Evolutionary conservation across 2,329 filamentous ascomycete genomes (phyloP).

Genomic region (Fusarium decemcellulare): DNA sequence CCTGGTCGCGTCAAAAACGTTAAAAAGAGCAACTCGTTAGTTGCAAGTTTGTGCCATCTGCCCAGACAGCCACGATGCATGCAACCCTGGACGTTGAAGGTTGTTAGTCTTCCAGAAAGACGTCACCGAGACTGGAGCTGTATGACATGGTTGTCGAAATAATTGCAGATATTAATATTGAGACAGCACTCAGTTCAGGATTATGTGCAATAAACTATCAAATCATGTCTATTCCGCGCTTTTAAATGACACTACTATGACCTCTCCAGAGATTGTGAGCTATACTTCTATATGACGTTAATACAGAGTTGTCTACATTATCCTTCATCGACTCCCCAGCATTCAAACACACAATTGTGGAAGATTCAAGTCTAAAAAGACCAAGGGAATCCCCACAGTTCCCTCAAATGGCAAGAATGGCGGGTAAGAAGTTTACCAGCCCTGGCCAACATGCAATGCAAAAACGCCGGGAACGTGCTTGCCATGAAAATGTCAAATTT

Average conservation of each 20-base stretch:
- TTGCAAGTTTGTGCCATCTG: too few species aligned
- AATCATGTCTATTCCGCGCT: constrained; percentile 39
- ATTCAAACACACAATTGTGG: constrained; percentile 12
- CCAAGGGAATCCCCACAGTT: background rate
- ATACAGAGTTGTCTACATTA: constrained; percentile 42
- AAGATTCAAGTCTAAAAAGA: constrained; percentile 19
- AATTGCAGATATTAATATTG: too few species aligned
- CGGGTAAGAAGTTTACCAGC: background rate
- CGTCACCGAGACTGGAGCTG: too few species aligned
- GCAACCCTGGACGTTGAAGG: too few species aligned
- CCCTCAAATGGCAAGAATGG: background rate
- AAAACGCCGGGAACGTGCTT: background rate
- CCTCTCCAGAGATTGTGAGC: constrained; percentile 28
- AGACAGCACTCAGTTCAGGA: too few species aligned
- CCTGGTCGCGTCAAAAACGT: background rate
- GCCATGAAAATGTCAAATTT: constrained; percentile 2
- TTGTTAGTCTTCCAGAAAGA: too few species aligned
- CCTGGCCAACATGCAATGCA: background rate
- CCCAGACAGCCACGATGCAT: too few species aligned
- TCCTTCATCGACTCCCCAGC: constrained; percentile 25
- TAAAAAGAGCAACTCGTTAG: too few species aligned
- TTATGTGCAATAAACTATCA: background rate
- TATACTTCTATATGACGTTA: constrained; percentile 28
- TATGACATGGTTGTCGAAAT: too few species aligned
- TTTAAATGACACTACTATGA: constrained; percentile 34